Evolutionary conservation across 495 filamentous ascomycete genomes (phyloP).

Genomic region (Baudoinia panamericana): DNA sequence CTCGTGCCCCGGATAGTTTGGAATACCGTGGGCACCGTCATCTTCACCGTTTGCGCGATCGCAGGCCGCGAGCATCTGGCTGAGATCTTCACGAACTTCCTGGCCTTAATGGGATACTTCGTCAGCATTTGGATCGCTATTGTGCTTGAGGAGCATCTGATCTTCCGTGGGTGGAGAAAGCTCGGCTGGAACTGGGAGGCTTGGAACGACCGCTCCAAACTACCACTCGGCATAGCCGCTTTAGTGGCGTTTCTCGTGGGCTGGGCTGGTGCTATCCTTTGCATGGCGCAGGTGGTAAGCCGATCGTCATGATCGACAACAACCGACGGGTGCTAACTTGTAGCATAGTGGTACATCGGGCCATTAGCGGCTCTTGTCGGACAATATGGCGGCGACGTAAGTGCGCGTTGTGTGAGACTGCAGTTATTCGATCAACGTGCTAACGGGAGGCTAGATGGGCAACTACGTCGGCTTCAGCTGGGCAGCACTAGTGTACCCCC

Average conservation of each 20-base stretch:
- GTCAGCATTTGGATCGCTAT: conserved; percentile 41
- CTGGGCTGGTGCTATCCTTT: conserved; percentile 30
- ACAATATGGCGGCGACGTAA: conserved; percentile 47
- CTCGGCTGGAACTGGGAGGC: conserved; percentile 33
- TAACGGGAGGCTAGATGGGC: conserved; percentile 27
- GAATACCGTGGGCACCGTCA: conserved; percentile 37
- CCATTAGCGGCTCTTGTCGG: conserved; percentile 33
- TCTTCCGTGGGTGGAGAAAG: conserved; percentile 33
- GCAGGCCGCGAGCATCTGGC: conserved; percentile 40
- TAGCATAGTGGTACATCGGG: conserved; percentile 29
- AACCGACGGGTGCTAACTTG: background rate
- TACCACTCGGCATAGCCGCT: conserved; percentile 30
- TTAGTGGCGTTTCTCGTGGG: conserved; percentile 31
- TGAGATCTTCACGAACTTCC: conserved; percentile 45
- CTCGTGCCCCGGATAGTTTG: conserved; percentile 39
- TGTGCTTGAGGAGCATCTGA: conserved; percentile 38
- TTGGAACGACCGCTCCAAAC: conserved; percentile 27
- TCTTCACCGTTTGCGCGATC: conserved; percentile 43
- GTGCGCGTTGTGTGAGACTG: conserved; percentile 6
- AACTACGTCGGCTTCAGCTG: conserved; percentile 34
- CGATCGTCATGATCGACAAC: background rate
- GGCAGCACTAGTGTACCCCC: conserved; percentile 31
- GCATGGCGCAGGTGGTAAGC: conserved; percentile 31
- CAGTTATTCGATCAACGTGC: background rate
- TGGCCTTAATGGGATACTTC: conserved; percentile 50